Evolutionary conservation across 179 eudicot genomes (phyloP).

Genomic region (Kewa caespitosa): DNA sequence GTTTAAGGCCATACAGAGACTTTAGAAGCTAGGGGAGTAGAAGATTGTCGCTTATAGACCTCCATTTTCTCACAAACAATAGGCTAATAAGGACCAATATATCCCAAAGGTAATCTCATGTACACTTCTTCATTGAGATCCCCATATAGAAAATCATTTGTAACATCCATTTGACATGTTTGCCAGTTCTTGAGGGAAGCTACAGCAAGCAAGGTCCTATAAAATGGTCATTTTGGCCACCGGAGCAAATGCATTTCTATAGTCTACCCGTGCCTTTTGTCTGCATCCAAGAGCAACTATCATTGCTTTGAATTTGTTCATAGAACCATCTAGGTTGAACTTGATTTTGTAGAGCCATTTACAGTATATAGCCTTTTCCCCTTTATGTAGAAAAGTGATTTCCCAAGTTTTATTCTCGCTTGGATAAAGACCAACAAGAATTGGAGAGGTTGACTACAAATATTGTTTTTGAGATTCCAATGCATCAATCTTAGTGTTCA

Average conservation of each 20-base stretch:
- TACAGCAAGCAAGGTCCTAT: background rate
- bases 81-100: background rate
- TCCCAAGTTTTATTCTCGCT: background rate
- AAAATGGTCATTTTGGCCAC: slow-evolving; percentile 2
- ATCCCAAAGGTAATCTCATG: background rate
- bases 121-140: background rate
- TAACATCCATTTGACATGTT: background rate
- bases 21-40: background rate
- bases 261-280: background rate
- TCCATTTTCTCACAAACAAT: background rate
- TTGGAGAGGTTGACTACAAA: too few species aligned
- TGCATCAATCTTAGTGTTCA: background rate
- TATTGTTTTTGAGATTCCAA: too few species aligned
- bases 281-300: background rate
- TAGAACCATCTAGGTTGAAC: background rate
- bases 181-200: background rate
- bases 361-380: background rate
- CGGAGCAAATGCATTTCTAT: background rate
- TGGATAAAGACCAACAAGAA: too few species aligned
- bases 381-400: background rate
- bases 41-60: background rate
- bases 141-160: background rate
- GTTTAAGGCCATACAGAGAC: background rate
- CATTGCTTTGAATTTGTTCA: background rate
- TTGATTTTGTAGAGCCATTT: background rate